Evolutionary conservation across 2,329 filamentous ascomycete genomes (phyloP), one percentile per base, ranked within the genome.

Genomic region (Cladosporium oxysporum): DNA sequence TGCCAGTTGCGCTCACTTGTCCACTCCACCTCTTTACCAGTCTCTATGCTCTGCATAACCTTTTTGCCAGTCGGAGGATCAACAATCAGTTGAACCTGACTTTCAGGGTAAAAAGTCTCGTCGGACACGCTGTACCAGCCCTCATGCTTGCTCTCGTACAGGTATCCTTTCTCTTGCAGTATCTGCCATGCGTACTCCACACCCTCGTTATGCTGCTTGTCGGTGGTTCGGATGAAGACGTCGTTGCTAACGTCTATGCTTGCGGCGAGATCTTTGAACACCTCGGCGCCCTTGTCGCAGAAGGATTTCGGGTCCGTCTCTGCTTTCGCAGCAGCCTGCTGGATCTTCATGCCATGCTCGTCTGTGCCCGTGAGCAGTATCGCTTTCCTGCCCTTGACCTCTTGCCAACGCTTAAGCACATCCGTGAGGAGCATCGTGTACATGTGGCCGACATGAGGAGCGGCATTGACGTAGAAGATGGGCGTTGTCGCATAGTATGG

Each of bases 381-480:
- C 3, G 93, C 90, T 58, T 84, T 80, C 33, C 87, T 81, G 44
- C 91, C 91, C 67, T 90, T 87, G 61, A 99, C 84, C 35, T 87
- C 82, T 76, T 96, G 88, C 92, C 93, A 99, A 80, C 95, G 86
- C 79, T 98, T 99, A 71, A 97, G 81, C 62, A 97, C 89, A 79
- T 99, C 95, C 69, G 92, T 85, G 53, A 99, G 85, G 73, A 98
- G 84, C 88, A 98, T 93, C 50, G 91, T 92, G 78, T 97, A 98
- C 67, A 99, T 84, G 79, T 99, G 95, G 53, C 95, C 95, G 69
- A 98, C 88, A 81, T 99, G 95, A 60, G 95, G 95, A 55, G 92
- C 93, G 64, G 93, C 92, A 85, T 99, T 99, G 81, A 99, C 95
- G 79, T 99, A 99, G 83, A 98, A 99, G 66, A 99, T 99, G 2